Conservation (phyloP, 2,329 filamentous ascomycete species). For the Hypoxylon sp. region DNA sequence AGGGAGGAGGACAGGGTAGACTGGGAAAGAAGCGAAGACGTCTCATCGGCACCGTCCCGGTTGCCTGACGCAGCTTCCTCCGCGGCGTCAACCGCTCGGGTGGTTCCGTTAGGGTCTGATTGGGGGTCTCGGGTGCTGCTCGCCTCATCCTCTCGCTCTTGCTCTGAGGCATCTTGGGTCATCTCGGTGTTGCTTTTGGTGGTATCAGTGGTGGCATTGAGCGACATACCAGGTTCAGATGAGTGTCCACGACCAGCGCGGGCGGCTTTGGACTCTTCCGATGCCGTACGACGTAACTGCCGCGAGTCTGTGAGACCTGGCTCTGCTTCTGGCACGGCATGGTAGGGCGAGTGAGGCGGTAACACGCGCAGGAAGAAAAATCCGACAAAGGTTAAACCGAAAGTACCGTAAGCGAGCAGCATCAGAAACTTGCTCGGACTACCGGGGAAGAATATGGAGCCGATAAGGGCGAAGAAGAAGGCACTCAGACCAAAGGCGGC, state of each 20-base stretch:
- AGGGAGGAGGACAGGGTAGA: conserved; percentile 63
- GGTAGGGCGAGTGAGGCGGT: conserved; percentile 66
- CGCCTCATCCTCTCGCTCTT: conserved; percentile 43
- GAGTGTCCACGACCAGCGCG: conserved; percentile 56
- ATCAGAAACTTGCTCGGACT: conserved; percentile 85
- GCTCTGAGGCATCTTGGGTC: conserved; percentile 47
- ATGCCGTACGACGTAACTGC: conserved; percentile 57
- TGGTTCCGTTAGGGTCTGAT: conserved; percentile 28
- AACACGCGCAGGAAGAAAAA: conserved; percentile 89
- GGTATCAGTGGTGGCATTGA: conserved; percentile 47
- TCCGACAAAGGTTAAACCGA: conserved; percentile 77
- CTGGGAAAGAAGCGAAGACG: conserved; percentile 82
- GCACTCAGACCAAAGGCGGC: conserved; percentile 95
- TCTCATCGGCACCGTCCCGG: conserved; percentile 72
- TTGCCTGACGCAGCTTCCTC: conserved; percentile 42
- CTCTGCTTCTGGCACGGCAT: conserved; percentile 63
- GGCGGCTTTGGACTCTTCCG: conserved; percentile 57
- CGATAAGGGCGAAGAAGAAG: conserved; percentile 91
- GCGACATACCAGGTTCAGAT: conserved; percentile 76
- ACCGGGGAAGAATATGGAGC: conserved; percentile 82
- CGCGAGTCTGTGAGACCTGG: conserved; percentile 55
- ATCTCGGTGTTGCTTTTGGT: conserved; percentile 53
- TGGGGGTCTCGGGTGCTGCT: conserved; percentile 37
- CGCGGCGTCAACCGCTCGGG: conserved; percentile 40
- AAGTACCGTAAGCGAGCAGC: conserved; percentile 84